phyloP scores from a whole-genome alignment of 2,329 filamentous ascomycete species.

The Chaetomium globosum region DNA sequence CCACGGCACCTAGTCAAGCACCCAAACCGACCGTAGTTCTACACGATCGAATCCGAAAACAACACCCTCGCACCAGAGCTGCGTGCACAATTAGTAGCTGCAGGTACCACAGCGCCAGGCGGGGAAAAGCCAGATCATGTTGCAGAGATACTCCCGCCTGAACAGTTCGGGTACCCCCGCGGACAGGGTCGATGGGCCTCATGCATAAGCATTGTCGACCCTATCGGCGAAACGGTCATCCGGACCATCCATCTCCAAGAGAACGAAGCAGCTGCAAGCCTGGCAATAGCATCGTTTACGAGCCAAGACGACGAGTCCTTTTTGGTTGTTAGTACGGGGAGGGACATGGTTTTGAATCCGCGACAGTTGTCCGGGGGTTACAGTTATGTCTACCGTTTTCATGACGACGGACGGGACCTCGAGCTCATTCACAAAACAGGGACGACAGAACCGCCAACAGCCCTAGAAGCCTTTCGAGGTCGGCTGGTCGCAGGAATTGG shows the following conservation, averaged over 20 bases:
- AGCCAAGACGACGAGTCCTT: conserved; percentile 91
- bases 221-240: conserved; percentile 73
- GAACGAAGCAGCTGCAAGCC: conserved; percentile 91
- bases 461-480: conserved; percentile 91
- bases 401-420: conserved; percentile 81
- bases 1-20: conserved; percentile 86
- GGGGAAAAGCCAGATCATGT: conserved; percentile 62
- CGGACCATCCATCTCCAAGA: conserved; percentile 80
- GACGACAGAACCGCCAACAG: conserved; percentile 83
- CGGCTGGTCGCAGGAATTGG: conserved; percentile 82
- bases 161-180: conserved; percentile 86
- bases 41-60: conserved; percentile 91
- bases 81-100: conserved; percentile 65
- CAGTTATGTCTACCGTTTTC: conserved; percentile 89
- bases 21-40: conserved; percentile 85
- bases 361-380: conserved; percentile 76
- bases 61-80: conserved; percentile 84
- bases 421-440: conserved; percentile 97
- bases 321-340: conserved; percentile 90
- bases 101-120: conserved; percentile 57
- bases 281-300: conserved; percentile 80
- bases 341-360: conserved; percentile 81
- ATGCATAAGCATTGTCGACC: conserved; percentile 92
- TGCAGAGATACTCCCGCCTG: conserved; percentile 66
- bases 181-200: conserved; percentile 90